Conservation (phyloP, 225 moss, liverwort and hornwort species). For the Polytrichum commune region DNA sequence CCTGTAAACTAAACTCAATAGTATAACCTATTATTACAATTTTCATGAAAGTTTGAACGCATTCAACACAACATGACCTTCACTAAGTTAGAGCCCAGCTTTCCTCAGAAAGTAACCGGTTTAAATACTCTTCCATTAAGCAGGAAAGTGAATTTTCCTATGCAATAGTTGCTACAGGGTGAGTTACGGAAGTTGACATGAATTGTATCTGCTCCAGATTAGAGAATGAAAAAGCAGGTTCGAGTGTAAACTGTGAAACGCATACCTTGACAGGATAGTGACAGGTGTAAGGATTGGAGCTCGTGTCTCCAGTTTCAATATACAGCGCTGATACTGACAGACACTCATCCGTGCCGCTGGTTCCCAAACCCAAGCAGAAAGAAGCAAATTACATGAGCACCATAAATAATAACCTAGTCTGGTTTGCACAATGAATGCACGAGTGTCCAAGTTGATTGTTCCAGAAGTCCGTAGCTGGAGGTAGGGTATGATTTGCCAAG, state of each 20-base stretch:
- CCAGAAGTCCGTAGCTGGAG: no score
- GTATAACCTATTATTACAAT: no score
- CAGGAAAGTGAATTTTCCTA: no score
- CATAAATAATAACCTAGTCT: not conserved
- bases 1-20: no score
- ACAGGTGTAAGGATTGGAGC: constrained; percentile 23
- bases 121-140: no score
- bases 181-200: no score
- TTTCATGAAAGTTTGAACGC: no score
- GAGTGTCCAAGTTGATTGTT: not conserved
- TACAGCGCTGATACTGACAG: constrained; percentile 15
- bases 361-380: not conserved
- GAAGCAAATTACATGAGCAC: not conserved
- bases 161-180: no score
- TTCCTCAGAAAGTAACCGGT: no score
- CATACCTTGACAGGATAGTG: constrained; percentile 57
- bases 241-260: not conserved
- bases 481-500: no score
- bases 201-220: not conserved
- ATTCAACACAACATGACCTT: no score
- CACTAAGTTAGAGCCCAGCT: no score
- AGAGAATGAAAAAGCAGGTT: not conserved
- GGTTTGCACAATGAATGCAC: not conserved
- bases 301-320: constrained; percentile 41
- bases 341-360: constrained; percentile 27